These are phyloP conservation scores for Escallonia rubra DNA, from an alignment of 129 eudicot species.

Conservation along the genomic window DNA sequence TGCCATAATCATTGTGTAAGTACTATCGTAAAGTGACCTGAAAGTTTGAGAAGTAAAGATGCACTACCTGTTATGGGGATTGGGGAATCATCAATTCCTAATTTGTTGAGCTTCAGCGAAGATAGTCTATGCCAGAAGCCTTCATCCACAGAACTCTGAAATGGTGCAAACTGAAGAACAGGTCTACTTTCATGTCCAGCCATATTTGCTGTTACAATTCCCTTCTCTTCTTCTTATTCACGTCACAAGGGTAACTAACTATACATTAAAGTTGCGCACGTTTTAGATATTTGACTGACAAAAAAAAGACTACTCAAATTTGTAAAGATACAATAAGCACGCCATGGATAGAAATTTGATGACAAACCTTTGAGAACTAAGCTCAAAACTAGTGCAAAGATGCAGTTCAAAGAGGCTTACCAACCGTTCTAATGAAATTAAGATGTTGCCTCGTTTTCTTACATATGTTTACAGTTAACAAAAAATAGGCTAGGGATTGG, in stretches of 20 bases:
- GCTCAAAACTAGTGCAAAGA: too few relatives aligned
- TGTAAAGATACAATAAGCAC: background rate
- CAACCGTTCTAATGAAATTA: too few relatives aligned
- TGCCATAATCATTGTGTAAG: too few relatives aligned
- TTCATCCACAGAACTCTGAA: constrained; percentile 78
- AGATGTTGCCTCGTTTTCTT: too few relatives aligned
- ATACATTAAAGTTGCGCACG: too few relatives aligned
- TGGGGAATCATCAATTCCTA: constrained; percentile 81
- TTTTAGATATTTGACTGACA: background rate
- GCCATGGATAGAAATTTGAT: background rate
- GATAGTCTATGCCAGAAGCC: constrained; percentile 93
- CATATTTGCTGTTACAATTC: constrained; percentile 27
- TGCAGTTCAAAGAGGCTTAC: too few relatives aligned
- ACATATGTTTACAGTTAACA: too few relatives aligned
- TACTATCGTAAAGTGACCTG: too few relatives aligned
- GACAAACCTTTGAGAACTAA: background rate
- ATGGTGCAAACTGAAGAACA: constrained; percentile 63
- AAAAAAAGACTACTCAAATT: background rate
- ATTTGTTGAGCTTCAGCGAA: constrained; percentile 83
- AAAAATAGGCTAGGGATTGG: too few relatives aligned
- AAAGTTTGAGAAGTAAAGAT: background rate
- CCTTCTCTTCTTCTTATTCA: background rate
- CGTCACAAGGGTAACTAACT: background rate
- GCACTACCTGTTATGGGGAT: constrained; percentile 62
- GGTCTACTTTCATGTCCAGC: constrained; percentile 34